Evolutionary conservation across 768 basidiomycete genomes (phyloP).

Genomic region (Pleurotus salmoneostramineus): DNA sequence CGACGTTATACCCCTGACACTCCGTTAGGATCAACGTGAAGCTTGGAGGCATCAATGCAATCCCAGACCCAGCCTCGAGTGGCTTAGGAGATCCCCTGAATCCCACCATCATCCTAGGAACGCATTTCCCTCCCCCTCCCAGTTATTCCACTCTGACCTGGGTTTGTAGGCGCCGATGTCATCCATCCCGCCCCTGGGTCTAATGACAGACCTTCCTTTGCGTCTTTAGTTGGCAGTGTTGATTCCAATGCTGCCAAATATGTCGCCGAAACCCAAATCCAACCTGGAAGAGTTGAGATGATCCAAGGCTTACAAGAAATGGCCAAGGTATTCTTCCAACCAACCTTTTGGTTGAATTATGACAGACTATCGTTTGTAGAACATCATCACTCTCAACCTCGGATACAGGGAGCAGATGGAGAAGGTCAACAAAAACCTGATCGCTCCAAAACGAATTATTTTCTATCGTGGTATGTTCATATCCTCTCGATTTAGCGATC

Average conservation of each 20-base stretch:
- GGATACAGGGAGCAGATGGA: constrained; percentile 51
- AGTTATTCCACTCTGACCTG: not conserved
- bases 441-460: constrained; percentile 64
- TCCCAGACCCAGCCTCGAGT: constrained; percentile 69
- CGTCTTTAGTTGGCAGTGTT: constrained; percentile 75
- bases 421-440: constrained; percentile 34
- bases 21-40: constrained; percentile 72
- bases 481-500: constrained; percentile 1
- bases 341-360: not conserved
- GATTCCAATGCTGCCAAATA: constrained; percentile 78
- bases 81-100: constrained; percentile 64
- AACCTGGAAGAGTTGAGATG: constrained; percentile 69
- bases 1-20: not conserved
- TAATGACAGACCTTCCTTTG: constrained; percentile 77
- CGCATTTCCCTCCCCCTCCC: not conserved
- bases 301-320: constrained; percentile 68
- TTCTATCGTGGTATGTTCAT: constrained; percentile 62
- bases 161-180: constrained; percentile 64
- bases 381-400: constrained; percentile 54
- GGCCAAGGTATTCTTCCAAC: constrained; percentile 41
- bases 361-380: constrained; percentile 24
- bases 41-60: constrained; percentile 76
- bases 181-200: constrained; percentile 84
- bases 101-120: constrained; percentile 80
- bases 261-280: constrained; percentile 55